Conservation (phyloP, 257 asterid genomes). For the Sherardia arvensis region DNA sequence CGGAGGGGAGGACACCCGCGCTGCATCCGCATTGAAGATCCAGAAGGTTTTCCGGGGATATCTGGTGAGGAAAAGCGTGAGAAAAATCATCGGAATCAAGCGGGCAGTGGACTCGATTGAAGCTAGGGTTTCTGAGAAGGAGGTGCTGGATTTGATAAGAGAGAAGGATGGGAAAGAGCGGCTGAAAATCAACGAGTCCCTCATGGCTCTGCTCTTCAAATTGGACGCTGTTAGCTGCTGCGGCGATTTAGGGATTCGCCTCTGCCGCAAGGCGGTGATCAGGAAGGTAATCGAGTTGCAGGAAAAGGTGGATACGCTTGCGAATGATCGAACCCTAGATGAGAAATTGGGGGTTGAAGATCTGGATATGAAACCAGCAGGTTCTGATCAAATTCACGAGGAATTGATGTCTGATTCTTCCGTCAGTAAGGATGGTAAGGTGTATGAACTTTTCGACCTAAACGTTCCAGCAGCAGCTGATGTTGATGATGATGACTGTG, state of each 20-base stretch:
- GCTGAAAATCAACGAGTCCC: conserved; percentile 49
- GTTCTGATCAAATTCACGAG: background rate
- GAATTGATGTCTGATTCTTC: no score
- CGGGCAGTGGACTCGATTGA: conserved; percentile 55
- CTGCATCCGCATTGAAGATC: conserved; percentile 46
- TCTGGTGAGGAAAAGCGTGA: conserved; percentile 51
- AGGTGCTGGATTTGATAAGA: conserved; percentile 33
- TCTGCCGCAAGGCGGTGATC: conserved; percentile 58
- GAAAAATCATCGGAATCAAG: conserved; percentile 35
- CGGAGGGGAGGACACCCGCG: conserved; percentile 17
- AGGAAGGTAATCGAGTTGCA: conserved; percentile 62
- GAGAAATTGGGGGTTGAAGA: background rate
- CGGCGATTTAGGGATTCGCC: conserved; percentile 52
- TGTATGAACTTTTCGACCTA: no score
- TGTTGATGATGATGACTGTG: background rate
- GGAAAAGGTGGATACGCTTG: conserved; percentile 52
- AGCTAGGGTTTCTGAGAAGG: conserved; percentile 25
- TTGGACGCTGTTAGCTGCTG: conserved; percentile 57
- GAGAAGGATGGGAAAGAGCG: conserved; percentile 41
- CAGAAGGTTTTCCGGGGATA: conserved; percentile 75
- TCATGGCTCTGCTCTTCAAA: conserved; percentile 64
- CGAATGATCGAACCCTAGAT: background rate
- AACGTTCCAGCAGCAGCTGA: background rate
- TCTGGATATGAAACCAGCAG: background rate
- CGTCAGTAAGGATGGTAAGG: background rate